Percentiles rank a stretch among this genome's conserved stretches.
phyloP scores from a whole-genome alignment of 2,329 filamentous ascomycete genomes.

The Aplosporella prunicola region DNA sequence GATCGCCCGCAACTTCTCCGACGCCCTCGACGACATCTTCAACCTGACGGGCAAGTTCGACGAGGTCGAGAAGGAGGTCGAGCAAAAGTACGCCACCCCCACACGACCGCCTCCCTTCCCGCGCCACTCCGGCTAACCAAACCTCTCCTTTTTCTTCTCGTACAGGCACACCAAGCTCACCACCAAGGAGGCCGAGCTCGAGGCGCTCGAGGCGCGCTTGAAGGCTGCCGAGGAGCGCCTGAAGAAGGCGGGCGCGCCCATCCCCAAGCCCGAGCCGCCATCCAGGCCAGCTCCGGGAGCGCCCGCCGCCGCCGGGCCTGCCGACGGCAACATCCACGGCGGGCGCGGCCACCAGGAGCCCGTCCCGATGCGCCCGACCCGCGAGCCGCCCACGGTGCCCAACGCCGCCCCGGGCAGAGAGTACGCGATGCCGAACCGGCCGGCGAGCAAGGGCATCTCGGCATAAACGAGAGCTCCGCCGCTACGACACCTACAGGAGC shows the following conservation, averaged over 20 bases:
- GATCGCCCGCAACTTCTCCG: conserved; percentile 77
- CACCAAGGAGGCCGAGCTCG: conserved; percentile 67
- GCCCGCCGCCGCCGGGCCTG: too few species aligned
- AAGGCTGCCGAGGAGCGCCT: conserved; percentile 78
- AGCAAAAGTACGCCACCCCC: conserved; percentile 62
- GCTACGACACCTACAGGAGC: too few species aligned
- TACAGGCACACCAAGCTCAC: conserved; percentile 39
- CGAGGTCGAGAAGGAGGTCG: conserved; percentile 63
- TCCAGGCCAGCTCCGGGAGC: too few species aligned
- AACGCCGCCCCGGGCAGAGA: neutral
- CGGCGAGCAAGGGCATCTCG: conserved; percentile 8
- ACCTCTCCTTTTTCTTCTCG: neutral
- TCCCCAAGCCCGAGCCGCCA: neutral
- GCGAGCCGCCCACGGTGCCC: neutral
- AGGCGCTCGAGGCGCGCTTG: conserved; percentile 74
- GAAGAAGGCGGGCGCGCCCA: conserved; percentile 18
- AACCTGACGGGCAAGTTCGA: conserved; percentile 71
- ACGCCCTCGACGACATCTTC: conserved; percentile 81
- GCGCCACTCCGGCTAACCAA: neutral
- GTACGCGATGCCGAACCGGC: neutral
- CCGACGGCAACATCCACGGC: too few species aligned
- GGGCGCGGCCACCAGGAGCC: too few species aligned
- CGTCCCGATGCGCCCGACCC: neutral
- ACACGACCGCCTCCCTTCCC: conserved; percentile 1
- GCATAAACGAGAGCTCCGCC: neutral